Evolutionary conservation across 345 rosid species (phyloP).

Genomic region (Tarenaya hassleriana): DNA sequence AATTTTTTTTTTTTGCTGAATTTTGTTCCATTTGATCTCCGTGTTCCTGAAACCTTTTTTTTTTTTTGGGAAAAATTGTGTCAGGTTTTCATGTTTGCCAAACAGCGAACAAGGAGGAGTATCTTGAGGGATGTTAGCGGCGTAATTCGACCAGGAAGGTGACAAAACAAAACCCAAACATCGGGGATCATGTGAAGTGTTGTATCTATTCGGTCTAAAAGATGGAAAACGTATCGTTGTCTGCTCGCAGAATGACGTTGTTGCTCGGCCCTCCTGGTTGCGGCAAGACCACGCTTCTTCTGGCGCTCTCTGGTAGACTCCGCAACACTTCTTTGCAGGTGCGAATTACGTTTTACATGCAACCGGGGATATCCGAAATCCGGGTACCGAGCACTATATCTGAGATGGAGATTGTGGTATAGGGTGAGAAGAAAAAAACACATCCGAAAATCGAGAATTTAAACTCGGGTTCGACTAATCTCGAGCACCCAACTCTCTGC

Average conservation of each 20-base stretch:
- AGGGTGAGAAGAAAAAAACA: too few species aligned
- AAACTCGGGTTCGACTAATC: too few species aligned
- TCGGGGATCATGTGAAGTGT: too few species aligned
- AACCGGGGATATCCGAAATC: too few species aligned
- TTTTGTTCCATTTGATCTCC: neutral
- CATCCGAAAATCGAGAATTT: too few species aligned
- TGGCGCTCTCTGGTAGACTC: constrained; percentile 32
- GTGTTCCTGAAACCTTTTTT: constrained; percentile 12
- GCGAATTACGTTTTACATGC: too few species aligned
- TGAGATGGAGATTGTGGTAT: too few species aligned
- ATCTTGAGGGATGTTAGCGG: constrained; percentile 60
- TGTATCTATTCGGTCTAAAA: too few species aligned
- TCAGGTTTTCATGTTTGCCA: constrained; percentile 17
- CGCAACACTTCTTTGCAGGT: constrained; percentile 28
- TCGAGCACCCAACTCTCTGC: too few species aligned
- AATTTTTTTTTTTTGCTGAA: neutral
- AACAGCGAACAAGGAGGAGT: constrained; percentile 30
- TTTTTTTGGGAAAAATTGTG: neutral
- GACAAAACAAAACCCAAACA: too few species aligned
- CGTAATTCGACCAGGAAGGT: constrained; percentile 40
- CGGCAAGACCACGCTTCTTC: constrained; percentile 35
- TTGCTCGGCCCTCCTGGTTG: constrained; percentile 36
- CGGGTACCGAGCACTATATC: too few species aligned
- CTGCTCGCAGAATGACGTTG: constrained; percentile 28
- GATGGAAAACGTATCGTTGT: neutral